These are phyloP conservation scores for Penicillium argentinense DNA, from an alignment of 495 filamentous ascomycete species.

Conservation along the genomic window DNA sequence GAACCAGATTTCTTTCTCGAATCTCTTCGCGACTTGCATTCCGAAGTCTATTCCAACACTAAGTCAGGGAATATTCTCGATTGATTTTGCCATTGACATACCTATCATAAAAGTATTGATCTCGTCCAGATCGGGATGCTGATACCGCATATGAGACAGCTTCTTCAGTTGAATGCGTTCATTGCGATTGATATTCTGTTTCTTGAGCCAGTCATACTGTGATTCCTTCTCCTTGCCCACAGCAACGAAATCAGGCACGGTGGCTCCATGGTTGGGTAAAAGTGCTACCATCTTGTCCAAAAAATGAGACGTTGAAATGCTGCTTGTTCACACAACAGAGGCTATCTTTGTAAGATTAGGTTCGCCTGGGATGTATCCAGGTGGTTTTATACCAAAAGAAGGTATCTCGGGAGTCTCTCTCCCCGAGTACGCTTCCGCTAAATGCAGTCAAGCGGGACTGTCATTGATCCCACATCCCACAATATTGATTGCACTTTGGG, in stretches of 20 bases:
- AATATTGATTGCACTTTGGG: background rate
- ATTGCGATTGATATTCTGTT: conserved; percentile 30
- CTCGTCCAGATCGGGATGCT: conserved; percentile 45
- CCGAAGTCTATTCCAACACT: conserved; percentile 50
- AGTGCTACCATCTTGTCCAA: no score
- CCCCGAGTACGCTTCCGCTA: no score
- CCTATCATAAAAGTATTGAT: conserved; percentile 41
- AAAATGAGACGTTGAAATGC: no score
- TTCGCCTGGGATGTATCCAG: no score
- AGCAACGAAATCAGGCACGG: conserved; percentile 37
- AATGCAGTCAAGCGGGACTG: no score
- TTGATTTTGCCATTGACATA: background rate
- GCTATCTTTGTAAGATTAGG: no score
- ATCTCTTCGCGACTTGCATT: conserved; percentile 43
- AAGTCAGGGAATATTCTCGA: no score
- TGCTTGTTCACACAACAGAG: no score
- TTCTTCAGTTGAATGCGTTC: conserved; percentile 41
- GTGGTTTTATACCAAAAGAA: no score
- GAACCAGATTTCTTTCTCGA: conserved; percentile 54
- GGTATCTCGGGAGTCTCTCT: no score
- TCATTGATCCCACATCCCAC: background rate
- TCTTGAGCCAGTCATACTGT: conserved; percentile 33
- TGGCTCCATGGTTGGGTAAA: conserved; percentile 43
- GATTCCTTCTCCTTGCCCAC: conserved; percentile 31
- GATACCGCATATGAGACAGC: conserved; percentile 50